These are phyloP conservation scores for Mycosphaerella sp. DNA, from an alignment of 2,329 filamentous ascomycete genomes.

Conservation along the genomic window DNA sequence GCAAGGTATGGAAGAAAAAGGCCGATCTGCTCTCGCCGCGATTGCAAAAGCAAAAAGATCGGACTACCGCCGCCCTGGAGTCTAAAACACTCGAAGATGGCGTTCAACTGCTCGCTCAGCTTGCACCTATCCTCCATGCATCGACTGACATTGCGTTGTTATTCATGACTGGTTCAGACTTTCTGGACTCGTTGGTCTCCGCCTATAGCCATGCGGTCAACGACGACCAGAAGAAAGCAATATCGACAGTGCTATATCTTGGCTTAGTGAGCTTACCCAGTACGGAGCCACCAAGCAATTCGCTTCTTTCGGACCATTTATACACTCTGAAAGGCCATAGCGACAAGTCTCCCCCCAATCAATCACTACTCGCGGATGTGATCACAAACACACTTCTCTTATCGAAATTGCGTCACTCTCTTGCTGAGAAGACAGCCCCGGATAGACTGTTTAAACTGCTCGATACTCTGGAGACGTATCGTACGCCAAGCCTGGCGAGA, in stretches of 20 bases:
- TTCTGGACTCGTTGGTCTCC: slow-evolving; percentile 66
- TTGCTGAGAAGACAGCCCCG: slow-evolving; percentile 45
- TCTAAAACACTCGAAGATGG: slow-evolving; percentile 34
- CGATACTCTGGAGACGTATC: slow-evolving; percentile 54
- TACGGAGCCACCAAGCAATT: slow-evolving; percentile 60
- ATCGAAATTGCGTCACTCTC: slow-evolving; percentile 52
- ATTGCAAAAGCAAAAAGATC: slow-evolving; percentile 55
- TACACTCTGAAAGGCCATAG: slow-evolving; percentile 71
- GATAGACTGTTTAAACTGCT: slow-evolving; percentile 56
- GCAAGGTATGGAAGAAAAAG: slow-evolving; percentile 48
- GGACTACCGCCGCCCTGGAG: slow-evolving; percentile 58
- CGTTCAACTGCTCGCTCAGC: slow-evolving; percentile 41
- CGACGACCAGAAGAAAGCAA: slow-evolving; percentile 53
- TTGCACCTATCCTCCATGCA: slow-evolving; percentile 59
- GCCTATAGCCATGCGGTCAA: slow-evolving; percentile 61
- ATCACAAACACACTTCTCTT: slow-evolving; percentile 74
- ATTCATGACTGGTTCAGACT: slow-evolving; percentile 80
- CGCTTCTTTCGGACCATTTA: slow-evolving; percentile 72
- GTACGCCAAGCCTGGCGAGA: slow-evolving; percentile 47
- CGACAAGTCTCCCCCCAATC: slow-evolving; percentile 50
- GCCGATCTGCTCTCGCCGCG: slow-evolving; percentile 48
- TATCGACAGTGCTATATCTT: slow-evolving; percentile 69
- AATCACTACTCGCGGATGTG: slow-evolving; percentile 70
- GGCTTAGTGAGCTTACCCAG: slow-evolving; percentile 66
- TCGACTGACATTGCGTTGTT: slow-evolving; percentile 53